Evolutionary conservation across 768 basidiomycete genomes (phyloP).

Genomic region (Boletellus ananas): DNA sequence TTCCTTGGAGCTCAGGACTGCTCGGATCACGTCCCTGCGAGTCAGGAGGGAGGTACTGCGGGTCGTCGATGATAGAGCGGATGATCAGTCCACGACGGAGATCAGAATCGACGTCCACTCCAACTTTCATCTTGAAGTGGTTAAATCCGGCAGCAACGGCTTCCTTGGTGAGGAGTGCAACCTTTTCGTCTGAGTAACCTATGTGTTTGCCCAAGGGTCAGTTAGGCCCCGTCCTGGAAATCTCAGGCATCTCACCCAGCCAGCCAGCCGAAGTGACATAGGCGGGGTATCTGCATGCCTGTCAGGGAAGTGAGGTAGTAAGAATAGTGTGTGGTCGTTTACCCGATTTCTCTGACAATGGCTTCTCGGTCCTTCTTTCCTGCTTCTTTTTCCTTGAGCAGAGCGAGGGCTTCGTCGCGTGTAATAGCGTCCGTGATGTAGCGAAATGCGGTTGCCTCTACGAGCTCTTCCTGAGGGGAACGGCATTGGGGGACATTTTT

Average conservation of each 20-base stretch:
- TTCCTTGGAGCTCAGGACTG: conserved; percentile 64
- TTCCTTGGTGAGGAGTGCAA: conserved; percentile 80
- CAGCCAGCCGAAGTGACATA: conserved; percentile 93
- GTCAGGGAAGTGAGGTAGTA: not conserved
- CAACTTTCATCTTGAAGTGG: conserved; percentile 99
- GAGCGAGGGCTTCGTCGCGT: conserved; percentile 78
- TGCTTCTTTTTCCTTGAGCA: conserved; percentile 74
- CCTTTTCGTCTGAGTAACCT: conserved; percentile 93
- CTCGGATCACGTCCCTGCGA: conserved; percentile 55
- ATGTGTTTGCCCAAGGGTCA: conserved; percentile 5
- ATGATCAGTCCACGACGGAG: conserved; percentile 85
- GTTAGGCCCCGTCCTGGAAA: not conserved
- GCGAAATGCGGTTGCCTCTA: conserved; percentile 71
- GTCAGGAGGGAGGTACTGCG: conserved; percentile 68
- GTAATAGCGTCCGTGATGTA: conserved; percentile 95
- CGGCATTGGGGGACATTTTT: not conserved
- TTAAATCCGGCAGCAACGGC: conserved; percentile 87
- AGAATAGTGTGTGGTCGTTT: conserved; percentile 8
- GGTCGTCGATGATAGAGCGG: conserved; percentile 93
- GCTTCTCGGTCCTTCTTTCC: conserved; percentile 77
- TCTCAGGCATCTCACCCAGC: conserved; percentile 51
- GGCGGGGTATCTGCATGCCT: conserved; percentile 69
- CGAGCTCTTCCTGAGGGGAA: conserved; percentile 64
- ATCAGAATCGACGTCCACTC: conserved; percentile 76
- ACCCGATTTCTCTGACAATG: conserved; percentile 69